Conservation (phyloP, 140 eudicot genomes). For the Ambrosia hybrid region DNA sequence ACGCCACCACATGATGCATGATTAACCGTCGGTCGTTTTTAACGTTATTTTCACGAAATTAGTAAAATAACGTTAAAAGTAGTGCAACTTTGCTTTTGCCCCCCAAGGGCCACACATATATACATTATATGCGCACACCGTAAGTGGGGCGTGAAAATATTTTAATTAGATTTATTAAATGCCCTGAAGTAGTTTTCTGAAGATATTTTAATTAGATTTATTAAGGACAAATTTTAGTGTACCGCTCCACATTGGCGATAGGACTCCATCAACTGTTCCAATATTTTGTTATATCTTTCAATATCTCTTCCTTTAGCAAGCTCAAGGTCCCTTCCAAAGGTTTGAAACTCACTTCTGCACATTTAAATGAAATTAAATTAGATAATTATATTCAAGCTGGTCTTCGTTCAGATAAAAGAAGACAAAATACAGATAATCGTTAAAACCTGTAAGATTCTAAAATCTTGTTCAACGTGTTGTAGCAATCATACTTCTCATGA, state of each 20-base stretch:
- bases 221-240: constrained; percentile 16
- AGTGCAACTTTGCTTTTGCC: too few species aligned
- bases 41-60: too few species aligned
- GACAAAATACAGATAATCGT: not conserved
- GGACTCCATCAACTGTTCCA: constrained; percentile 65
- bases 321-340: constrained; percentile 70
- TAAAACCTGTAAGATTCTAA: constrained; percentile 74
- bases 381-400: constrained; percentile 20
- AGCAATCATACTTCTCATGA: constrained; percentile 77
- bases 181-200: too few species aligned
- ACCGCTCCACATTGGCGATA: constrained; percentile 78
- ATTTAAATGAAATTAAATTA: constrained; percentile 30
- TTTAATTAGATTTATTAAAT: too few species aligned
- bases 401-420: constrained; percentile 10
- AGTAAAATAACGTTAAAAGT: too few species aligned
- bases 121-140: too few species aligned
- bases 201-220: not conserved
- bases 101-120: too few species aligned
- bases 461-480: constrained; percentile 62
- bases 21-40: too few species aligned
- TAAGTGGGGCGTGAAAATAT: too few species aligned
- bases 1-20: too few species aligned
- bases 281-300: constrained; percentile 55
- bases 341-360: constrained; percentile 63
- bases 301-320: constrained; percentile 72